Evolutionary conservation across 208 protist genomes (phyloP).

Genomic region (Strigomonas oncopelti): DNA sequence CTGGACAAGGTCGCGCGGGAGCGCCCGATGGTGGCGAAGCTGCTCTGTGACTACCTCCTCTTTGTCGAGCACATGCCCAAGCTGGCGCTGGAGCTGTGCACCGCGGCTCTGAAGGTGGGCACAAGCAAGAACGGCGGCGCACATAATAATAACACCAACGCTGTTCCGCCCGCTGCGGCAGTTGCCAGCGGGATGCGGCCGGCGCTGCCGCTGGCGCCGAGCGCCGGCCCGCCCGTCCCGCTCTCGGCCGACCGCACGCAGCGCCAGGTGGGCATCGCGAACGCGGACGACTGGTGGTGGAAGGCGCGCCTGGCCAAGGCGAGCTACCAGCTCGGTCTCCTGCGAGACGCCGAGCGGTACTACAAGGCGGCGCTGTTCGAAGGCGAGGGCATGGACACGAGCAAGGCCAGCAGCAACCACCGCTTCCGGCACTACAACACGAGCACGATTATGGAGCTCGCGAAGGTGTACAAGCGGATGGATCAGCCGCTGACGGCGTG

Average conservation of each 20-base stretch:
- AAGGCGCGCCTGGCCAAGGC: slow-evolving; percentile 91
- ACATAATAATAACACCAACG: no score
- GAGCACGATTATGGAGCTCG: slow-evolving; percentile 83
- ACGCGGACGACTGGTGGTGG: slow-evolving; percentile 94
- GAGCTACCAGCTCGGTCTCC: slow-evolving; percentile 92
- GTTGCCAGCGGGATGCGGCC: neutral
- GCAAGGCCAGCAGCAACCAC: neutral
- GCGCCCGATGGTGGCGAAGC: slow-evolving; percentile 87
- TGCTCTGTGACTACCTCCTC: slow-evolving; percentile 93
- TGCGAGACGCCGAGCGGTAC: slow-evolving; percentile 92
- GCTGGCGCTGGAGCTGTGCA: slow-evolving; percentile 88
- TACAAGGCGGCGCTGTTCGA: slow-evolving; percentile 80
- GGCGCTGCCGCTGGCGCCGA: neutral
- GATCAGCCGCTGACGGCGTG: slow-evolving; percentile 93
- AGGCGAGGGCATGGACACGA: neutral
- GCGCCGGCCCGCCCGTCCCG: neutral
- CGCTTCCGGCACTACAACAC: slow-evolving; percentile 79
- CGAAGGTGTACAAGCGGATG: slow-evolving; percentile 91
- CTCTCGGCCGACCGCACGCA: neutral
- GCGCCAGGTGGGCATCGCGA: slow-evolving; percentile 42
- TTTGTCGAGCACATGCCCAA: slow-evolving; percentile 91
- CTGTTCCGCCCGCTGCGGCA: neutral
- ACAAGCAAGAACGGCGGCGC: neutral
- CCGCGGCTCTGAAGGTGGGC: neutral
- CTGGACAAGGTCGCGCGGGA: slow-evolving; percentile 87